phyloP scores from a whole-genome alignment of 371 early-diverging fungal species.

The Nematocida sp. region DNA sequence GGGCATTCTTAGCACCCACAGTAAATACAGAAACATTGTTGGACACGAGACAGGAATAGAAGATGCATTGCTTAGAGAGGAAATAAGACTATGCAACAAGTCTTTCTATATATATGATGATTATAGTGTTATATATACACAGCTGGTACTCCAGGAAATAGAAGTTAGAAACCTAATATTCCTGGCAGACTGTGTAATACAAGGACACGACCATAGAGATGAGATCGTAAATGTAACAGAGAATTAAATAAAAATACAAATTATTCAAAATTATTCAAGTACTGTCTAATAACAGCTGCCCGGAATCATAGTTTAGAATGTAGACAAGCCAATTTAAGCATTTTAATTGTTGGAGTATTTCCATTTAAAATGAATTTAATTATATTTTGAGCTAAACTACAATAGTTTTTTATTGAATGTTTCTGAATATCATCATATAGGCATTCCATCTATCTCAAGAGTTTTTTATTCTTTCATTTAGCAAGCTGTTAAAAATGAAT shows the following conservation, averaged over 20 bases:
- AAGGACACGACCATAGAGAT: constrained; percentile 77
- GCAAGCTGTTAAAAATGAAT: no score
- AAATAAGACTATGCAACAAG: constrained; percentile 58
- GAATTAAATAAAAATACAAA: neutral
- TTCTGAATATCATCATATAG: no score
- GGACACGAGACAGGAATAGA: constrained; percentile 46
- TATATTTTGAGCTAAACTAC: no score
- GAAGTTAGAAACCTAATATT: constrained; percentile 96
- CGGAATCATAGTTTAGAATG: no score
- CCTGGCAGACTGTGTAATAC: constrained; percentile 97
- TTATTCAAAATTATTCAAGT: no score
- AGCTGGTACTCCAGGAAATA: constrained; percentile 92
- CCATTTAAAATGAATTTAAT: no score
- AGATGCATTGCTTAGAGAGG: constrained; percentile 39
- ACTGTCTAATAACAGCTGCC: no score
- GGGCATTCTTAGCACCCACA: constrained; percentile 52
- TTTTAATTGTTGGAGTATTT: no score
- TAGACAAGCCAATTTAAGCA: no score
- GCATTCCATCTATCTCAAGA: no score
- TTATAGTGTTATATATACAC: constrained; percentile 74
- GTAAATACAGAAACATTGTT: constrained; percentile 37
- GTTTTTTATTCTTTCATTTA: no score
- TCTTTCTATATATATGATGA: constrained; percentile 66
- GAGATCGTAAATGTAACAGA: constrained; percentile 34
- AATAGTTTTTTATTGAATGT: no score